Base-by-base conservation (phyloP, 2,329 filamentous ascomycete species). In the Neoscytalidium dimidiatum region DNA sequence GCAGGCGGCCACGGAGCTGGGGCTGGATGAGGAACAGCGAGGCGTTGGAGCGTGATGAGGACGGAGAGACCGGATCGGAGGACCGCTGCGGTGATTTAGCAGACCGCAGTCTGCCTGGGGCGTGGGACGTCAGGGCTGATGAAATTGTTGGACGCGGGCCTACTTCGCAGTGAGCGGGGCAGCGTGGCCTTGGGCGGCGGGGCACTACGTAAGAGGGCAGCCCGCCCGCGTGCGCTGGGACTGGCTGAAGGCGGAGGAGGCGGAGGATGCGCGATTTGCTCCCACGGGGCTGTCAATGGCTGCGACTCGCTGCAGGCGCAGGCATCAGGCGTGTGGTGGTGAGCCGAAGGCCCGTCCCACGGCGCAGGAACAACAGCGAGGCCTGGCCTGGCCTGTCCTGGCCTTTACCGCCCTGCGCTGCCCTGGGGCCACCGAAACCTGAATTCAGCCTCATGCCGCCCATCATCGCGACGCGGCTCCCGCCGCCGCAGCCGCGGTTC, bases 1-100 rank as follows among this genome's bases (percentile, higher is more conserved):
- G 38, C 23, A 71, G 67, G 64, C 68, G 72, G 69, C 71, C 67
- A 64, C 68, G 68, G 56, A 69, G 64, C 62, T 66, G 67, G 41
- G 69, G 49, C 61, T 56, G 49, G 61, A 64, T 53, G 61, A 64
- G 49, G 61, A 44, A 63, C 35, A 11, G 53, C 8, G 52, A 56
- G 52, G 49, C 49, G 52, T 17, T 26, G 14, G 35, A 58, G 53
- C 35, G 23, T 19, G 53, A 58, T 56, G 61, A 64, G 19, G 61
- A 19, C 38, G 61, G 31, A 28, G 35, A 29, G 43, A 28, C 28
- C 63, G 38, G 53, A 62, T 67, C 66, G 66, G 56, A 44, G 67
- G 17, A 64, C 64, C 26, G 51, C 61, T 64, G 69, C 49, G 58
- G 66, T 65, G 64, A 66, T 61, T 65, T 66, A 62, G 65, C 53